phyloP scores from a whole-genome alignment of 768 basidiomycete genomes.

The Boletus vinaceobasis region DNA sequence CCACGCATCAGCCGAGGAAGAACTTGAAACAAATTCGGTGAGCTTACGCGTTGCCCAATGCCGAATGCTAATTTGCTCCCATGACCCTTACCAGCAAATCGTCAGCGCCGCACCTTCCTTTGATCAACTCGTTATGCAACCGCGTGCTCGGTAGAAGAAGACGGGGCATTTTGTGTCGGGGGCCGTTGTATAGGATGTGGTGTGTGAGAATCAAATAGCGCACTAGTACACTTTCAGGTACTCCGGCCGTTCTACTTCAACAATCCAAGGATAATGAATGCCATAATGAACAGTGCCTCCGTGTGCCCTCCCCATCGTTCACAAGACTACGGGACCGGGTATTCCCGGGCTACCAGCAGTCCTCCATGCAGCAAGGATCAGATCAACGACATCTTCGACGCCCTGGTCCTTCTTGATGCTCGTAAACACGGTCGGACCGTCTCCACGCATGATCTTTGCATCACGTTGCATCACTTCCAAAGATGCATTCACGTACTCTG shows the following conservation, averaged over 20 bases:
- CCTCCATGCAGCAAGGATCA: slow-evolving; percentile 89
- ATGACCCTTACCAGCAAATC: not conserved
- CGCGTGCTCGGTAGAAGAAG: not conserved
- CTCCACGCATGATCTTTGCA: slow-evolving; percentile 88
- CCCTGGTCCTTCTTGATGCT: slow-evolving; percentile 77
- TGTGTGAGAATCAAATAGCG: slow-evolving; percentile 8
- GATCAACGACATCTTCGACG: slow-evolving; percentile 74
- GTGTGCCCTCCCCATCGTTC: slow-evolving; percentile 8
- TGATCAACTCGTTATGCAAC: not conserved
- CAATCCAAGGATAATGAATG: slow-evolving; percentile 1
- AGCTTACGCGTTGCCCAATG: not conserved
- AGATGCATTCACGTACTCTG: slow-evolving; percentile 88
- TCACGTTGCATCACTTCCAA: slow-evolving; percentile 94
- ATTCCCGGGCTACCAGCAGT: slow-evolving; percentile 72
- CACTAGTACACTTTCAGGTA: slow-evolving; percentile 3
- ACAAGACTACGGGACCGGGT: slow-evolving; percentile 35
- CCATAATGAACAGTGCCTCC: not conserved
- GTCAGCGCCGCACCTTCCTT: slow-evolving; percentile 4
- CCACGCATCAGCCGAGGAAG: not conserved
- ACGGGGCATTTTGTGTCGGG: not conserved
- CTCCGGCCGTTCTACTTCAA: slow-evolving; percentile 2
- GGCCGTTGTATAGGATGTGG: not conserved
- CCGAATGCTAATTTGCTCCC: not conserved
- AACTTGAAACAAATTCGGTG: not conserved
- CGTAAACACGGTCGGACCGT: slow-evolving; percentile 90